Conservation (phyloP, 768 basidiomycete species). For the Saitozyma podzolica region DNA sequence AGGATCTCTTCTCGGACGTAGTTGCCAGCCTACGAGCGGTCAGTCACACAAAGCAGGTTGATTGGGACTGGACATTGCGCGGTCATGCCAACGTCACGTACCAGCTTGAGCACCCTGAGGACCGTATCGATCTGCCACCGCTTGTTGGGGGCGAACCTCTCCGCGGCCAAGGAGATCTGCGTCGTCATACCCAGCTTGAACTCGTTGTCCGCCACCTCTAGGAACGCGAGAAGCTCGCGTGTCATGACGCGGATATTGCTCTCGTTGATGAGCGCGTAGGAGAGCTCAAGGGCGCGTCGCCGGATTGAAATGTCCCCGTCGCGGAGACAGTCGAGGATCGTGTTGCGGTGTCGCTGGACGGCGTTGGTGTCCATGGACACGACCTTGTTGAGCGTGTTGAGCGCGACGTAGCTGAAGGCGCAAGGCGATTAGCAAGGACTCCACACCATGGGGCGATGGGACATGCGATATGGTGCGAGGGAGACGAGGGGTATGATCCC, state of each 20-base stretch:
- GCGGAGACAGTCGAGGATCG: constrained; percentile 97
- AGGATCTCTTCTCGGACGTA: constrained; percentile 95
- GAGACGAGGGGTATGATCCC: background rate
- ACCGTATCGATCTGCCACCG: constrained; percentile 99
- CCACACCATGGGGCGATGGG: too few species aligned
- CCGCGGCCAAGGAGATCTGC: constrained; percentile 91
- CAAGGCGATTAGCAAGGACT: too few species aligned
- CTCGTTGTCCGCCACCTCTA: constrained; percentile 97
- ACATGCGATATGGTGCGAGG: background rate
- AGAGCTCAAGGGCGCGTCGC: constrained; percentile 90
- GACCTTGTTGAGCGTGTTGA: constrained; percentile 97
- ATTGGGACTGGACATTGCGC: too few species aligned
- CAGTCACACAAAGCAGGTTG: background rate
- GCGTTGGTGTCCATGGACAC: constrained; percentile 97
- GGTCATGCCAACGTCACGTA: constrained; percentile 52
- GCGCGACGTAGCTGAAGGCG: constrained; percentile 78
- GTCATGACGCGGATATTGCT: constrained; percentile 88
- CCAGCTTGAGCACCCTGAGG: constrained; percentile 83
- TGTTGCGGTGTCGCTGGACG: constrained; percentile 95
- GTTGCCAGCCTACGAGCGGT: constrained; percentile 76
- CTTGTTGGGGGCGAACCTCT: constrained; percentile 94
- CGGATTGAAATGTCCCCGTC: constrained; percentile 99
- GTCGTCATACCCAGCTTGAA: constrained; percentile 98
- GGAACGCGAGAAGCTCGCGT: constrained; percentile 88
- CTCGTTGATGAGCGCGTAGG: constrained; percentile 95